Conservation (phyloP, 139 green algal species). For the Chlamydomonas schloesseri region DNA sequence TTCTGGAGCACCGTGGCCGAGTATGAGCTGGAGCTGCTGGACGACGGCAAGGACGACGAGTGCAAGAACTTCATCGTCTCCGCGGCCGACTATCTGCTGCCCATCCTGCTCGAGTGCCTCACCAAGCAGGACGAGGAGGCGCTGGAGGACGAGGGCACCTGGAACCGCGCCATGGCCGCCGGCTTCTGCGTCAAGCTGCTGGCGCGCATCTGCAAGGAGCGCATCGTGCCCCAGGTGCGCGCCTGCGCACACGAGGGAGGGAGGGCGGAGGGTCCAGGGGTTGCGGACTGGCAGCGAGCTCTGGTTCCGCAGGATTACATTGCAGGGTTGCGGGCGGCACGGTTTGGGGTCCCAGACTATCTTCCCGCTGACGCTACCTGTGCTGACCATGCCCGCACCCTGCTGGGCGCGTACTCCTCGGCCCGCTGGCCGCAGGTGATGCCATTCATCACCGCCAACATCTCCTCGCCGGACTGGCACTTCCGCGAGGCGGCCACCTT, state of each 20-base stretch:
- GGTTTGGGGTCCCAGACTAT: too few species aligned
- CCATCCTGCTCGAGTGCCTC: slow-evolving; percentile 94
- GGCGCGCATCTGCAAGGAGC: slow-evolving; percentile 77
- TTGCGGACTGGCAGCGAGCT: not conserved
- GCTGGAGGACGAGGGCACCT: slow-evolving; percentile 86
- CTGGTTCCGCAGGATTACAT: too few species aligned
- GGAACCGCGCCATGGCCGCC: slow-evolving; percentile 93
- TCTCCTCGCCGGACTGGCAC: slow-evolving; percentile 91
- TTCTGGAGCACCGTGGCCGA: slow-evolving; percentile 90
- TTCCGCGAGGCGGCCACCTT: slow-evolving; percentile 95
- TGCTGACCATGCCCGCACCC: too few species aligned
- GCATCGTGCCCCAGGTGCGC: slow-evolving; percentile 87
- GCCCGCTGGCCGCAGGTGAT: slow-evolving; percentile 65
- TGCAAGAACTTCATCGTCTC: slow-evolving; percentile 90
- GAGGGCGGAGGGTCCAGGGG: not conserved
- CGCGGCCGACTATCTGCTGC: slow-evolving; percentile 86
- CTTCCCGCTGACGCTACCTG: too few species aligned
- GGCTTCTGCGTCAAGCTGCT: slow-evolving; percentile 92
- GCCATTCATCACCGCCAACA: slow-evolving; percentile 87
- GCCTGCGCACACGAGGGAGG: not conserved
- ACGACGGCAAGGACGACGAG: slow-evolving; percentile 68
- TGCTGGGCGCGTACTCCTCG: too few species aligned
- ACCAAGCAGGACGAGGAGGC: slow-evolving; percentile 98
- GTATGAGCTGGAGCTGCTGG: slow-evolving; percentile 72
- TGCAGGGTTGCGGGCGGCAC: too few species aligned